These are phyloP conservation scores for Saccharomycopsis sp. DNA, from an alignment of 805 yeast species.

Conservation along the genomic window DNA sequence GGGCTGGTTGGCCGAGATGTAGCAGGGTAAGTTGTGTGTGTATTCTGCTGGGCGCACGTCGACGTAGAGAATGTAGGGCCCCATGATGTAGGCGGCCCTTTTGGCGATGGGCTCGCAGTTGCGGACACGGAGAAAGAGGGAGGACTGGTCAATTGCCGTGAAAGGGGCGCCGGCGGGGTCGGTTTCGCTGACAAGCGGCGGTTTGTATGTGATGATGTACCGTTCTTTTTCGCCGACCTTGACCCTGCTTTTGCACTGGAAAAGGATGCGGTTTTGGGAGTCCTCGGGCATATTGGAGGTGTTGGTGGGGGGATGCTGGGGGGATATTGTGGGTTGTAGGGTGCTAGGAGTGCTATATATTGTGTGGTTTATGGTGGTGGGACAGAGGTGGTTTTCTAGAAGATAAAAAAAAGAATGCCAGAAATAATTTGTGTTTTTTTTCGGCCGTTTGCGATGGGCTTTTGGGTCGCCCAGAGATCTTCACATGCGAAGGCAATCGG, in stretches of 20 bases:
- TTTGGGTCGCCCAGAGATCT: no score
- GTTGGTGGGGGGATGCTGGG: no score
- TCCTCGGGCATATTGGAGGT: no score
- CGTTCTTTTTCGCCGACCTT: constrained; percentile 57
- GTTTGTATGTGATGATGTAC: constrained; percentile 35
- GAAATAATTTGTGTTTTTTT: no score
- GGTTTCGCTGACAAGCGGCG: constrained; percentile 1
- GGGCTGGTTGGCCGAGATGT: constrained; percentile 75
- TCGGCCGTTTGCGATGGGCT: no score
- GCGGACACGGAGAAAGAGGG: constrained; percentile 49
- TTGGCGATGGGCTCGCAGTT: constrained; percentile 55
- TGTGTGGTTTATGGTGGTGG: no score
- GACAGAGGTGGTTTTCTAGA: no score
- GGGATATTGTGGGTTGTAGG: no score
- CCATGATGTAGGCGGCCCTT: constrained; percentile 69
- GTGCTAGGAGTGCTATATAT: no score
- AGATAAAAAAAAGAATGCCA: no score
- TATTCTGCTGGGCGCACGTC: constrained; percentile 57
- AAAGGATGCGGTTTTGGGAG: constrained; percentile 25
- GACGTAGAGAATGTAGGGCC: constrained; percentile 69
- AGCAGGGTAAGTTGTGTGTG: constrained; percentile 42
- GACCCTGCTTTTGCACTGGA: constrained; percentile 37
- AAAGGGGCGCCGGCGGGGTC: constrained; percentile 28
- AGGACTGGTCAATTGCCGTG: constrained; percentile 22
- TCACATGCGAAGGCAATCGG: no score